Evolutionary conservation across 2,329 filamentous ascomycete genomes (phyloP).

Genomic region (Paracoccidioides brasiliensis): DNA sequence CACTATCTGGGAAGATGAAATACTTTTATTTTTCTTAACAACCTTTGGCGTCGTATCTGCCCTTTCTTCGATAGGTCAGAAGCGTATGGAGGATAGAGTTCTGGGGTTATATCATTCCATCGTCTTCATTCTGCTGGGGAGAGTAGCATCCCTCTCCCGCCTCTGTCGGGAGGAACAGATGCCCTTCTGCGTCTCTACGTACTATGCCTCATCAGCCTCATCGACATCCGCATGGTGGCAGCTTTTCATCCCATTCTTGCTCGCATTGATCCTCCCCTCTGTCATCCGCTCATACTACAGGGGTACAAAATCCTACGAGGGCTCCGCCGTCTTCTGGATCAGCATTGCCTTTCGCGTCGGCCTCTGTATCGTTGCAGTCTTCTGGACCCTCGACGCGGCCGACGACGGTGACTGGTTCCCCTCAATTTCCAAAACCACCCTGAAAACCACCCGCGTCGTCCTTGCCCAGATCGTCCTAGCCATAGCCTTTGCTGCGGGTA

Average conservation of each 20-base stretch:
- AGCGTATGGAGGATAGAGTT: constrained; percentile 52
- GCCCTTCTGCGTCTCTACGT: constrained; percentile 89
- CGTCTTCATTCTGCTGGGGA: constrained; percentile 65
- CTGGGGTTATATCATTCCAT: constrained; percentile 75
- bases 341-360: constrained; percentile 64
- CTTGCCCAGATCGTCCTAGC: constrained; percentile 70
- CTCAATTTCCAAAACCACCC: constrained; percentile 43
- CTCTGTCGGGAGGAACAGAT: constrained; percentile 97
- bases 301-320: constrained; percentile 76
- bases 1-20: constrained; percentile 97
- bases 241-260: constrained; percentile 62
- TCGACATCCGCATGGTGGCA: constrained; percentile 92
- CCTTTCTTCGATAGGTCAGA: constrained; percentile 61
- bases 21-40: constrained; percentile 77
- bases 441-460: constrained; percentile 64
- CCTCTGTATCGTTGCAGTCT: constrained; percentile 61
- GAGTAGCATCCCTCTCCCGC: constrained; percentile 73
- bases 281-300: constrained; percentile 71
- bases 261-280: constrained; percentile 58
- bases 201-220: constrained; percentile 81
- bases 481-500: constrained; percentile 69
- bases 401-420: constrained; percentile 71
- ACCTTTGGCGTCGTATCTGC: constrained; percentile 73
- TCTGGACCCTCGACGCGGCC: constrained; percentile 82
- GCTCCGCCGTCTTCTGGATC: constrained; percentile 73